Evolutionary conservation across 2,329 filamentous ascomycete genomes (phyloP).

Genomic region (Alternaria postmessia): DNA sequence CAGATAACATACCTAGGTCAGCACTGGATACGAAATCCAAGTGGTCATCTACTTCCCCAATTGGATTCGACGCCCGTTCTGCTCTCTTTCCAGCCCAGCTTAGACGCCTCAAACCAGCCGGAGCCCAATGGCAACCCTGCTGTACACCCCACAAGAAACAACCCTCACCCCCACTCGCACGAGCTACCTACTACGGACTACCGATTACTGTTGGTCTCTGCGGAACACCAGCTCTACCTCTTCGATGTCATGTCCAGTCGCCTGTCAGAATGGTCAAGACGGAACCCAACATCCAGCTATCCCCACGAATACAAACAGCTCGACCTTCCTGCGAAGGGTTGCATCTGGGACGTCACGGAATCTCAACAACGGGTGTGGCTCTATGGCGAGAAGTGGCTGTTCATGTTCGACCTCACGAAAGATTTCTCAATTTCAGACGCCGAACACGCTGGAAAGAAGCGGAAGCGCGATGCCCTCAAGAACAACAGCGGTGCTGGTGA

Average conservation of each 20-base stretch:
- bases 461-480: constrained; percentile 46
- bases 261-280: constrained; percentile 83
- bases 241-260: constrained; percentile 81
- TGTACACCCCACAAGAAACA: constrained; percentile 60
- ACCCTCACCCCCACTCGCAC: constrained; percentile 64
- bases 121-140: constrained; percentile 57
- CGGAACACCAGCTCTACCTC: constrained; percentile 74
- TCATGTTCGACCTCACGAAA: constrained; percentile 86
- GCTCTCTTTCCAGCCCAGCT: constrained; percentile 56
- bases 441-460: constrained; percentile 34
- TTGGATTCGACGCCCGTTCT: constrained; percentile 57
- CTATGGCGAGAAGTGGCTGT: constrained; percentile 84
- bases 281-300: constrained; percentile 78
- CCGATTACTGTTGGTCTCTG: constrained; percentile 67
- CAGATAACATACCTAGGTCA: constrained; percentile 64
- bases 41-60: constrained; percentile 60
- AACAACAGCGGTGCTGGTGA: constrained; percentile 63
- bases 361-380: constrained; percentile 73
- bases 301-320: constrained; percentile 77
- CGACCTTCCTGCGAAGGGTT: constrained; percentile 82
- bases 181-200: constrained; percentile 63
- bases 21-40: constrained; percentile 79
- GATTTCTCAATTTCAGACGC: constrained; percentile 62
- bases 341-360: constrained; percentile 78
- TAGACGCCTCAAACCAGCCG: constrained; percentile 26